These are phyloP conservation scores for Talaromyces pinophilus DNA, from an alignment of 2,329 filamentous ascomycete species.

Conservation along the genomic window DNA sequence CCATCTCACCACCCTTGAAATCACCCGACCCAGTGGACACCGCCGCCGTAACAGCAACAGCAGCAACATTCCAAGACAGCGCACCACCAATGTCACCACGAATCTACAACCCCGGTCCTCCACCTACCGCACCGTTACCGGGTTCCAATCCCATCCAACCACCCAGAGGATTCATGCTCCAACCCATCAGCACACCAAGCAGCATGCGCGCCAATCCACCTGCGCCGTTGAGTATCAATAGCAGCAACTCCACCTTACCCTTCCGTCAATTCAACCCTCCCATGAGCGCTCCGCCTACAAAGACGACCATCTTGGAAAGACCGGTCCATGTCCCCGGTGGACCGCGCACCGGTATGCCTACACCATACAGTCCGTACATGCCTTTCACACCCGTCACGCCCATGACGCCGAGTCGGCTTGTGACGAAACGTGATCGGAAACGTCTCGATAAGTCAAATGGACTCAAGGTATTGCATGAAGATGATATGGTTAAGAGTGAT, in stretches of 20 bases:
- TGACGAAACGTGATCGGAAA: constrained; percentile 48
- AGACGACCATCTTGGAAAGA: constrained; percentile 52
- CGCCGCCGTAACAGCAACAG: constrained; percentile 29
- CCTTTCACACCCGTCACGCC: constrained; percentile 54
- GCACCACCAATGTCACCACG: constrained; percentile 58
- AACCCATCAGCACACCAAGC: constrained; percentile 16
- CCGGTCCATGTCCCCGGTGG: constrained; percentile 40
- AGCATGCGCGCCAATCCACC: constrained; percentile 29
- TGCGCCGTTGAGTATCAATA: constrained; percentile 35
- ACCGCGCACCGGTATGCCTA: constrained; percentile 50
- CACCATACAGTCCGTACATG: constrained; percentile 55
- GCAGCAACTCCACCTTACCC: constrained; percentile 37
- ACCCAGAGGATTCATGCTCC: constrained; percentile 13
- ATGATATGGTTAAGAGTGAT: constrained; percentile 50
- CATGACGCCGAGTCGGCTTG: constrained; percentile 49
- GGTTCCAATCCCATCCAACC: constrained; percentile 19
- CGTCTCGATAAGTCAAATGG: constrained; percentile 46
- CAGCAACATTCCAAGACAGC: constrained; percentile 47
- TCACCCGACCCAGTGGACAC: constrained; percentile 43
- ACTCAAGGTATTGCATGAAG: constrained; percentile 47
- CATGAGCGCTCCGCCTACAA: constrained; percentile 50
- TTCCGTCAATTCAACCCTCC: constrained; percentile 46
- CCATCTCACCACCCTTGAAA: constrained; percentile 58
- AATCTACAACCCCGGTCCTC: constrained; percentile 57
- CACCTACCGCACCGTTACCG: constrained; percentile 53